Base-by-base conservation (phyloP, 305 asterid species). In the Caryopteris hybrid region DNA sequence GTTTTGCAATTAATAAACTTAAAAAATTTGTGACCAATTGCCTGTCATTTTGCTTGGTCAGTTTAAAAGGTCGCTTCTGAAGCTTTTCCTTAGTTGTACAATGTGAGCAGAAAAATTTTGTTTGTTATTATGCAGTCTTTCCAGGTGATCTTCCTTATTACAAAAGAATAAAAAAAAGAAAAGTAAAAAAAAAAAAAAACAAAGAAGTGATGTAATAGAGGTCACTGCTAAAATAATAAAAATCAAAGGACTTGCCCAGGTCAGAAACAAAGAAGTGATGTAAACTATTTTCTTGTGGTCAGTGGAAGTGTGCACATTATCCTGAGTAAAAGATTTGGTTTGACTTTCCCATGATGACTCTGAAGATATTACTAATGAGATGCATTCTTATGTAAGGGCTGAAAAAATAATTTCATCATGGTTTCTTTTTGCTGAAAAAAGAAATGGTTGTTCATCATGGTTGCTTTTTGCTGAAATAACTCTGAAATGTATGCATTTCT, bases 361-460 rank as follows among this genome's bases (percentile, higher is more conserved):
- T 55, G 42, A 20, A 36, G 52, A 50, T 70, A 21, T 4, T 62
- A 42, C 22, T 55, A 17, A n/a, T 65, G 47, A 21, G 56, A 64
- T 64, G 71, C 61, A 36, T 61, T 53, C 51, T 17, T 54, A 46
- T 54, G 25, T 46, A 62, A 38, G 73, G 52, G 52, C 46, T 73
- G 25, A 39, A 54, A 63, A 39, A 11, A 23, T 47, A 39, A 57
- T 65, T 43, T 61, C 56, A 25, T 4, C 33, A 60, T 18, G 12
- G 45, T 21, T 39, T 22, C 21, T 27, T 61, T 58, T 31, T 61
- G 42, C 59, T 70, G 73, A 54, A 11, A 59, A n/a, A n/a, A n/a
- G n/a, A n/a, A n/a, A n/a, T n/a, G n/a, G n/a, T n/a, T n/a, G n/a
- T 43, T 61, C 56, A 25, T 4, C 33, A 60, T 18, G 12, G 45